These are phyloP conservation scores for Protomyces inundatus DNA, from an alignment of 1,139 yeast species.

Conservation along the genomic window DNA sequence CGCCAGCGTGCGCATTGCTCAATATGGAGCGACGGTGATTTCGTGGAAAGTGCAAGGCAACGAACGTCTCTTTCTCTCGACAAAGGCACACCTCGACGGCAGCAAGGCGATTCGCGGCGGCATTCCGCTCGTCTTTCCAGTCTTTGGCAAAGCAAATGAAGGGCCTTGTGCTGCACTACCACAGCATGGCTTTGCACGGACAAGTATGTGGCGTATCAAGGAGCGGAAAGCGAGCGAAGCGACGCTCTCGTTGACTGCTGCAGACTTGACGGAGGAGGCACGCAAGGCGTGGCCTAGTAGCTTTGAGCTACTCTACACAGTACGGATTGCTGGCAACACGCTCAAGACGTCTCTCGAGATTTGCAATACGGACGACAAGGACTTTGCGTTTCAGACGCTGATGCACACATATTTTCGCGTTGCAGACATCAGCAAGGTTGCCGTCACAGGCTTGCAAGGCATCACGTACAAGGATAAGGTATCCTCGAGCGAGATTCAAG, in stretches of 20 bases:
- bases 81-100: slow-evolving; percentile 81
- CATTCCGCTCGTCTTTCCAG: slow-evolving; percentile 57
- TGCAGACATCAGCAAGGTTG: slow-evolving; percentile 62
- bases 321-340: slow-evolving; percentile 51
- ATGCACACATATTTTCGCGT: slow-evolving; percentile 80
- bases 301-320: slow-evolving; percentile 69
- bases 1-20: slow-evolving; percentile 61
- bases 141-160: slow-evolving; percentile 70
- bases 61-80: slow-evolving; percentile 67
- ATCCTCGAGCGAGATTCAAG: slow-evolving; percentile 25
- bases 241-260: slow-evolving; percentile 87
- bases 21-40: slow-evolving; percentile 80
- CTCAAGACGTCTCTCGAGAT: slow-evolving; percentile 69
- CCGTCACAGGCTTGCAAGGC: slow-evolving; percentile 72
- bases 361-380: slow-evolving; percentile 53
- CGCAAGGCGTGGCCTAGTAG: slow-evolving; percentile 60
- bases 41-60: slow-evolving; percentile 70
- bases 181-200: slow-evolving; percentile 95
- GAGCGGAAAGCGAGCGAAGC: slow-evolving; percentile 61
- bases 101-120: slow-evolving; percentile 95
- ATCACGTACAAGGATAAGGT: slow-evolving; percentile 70
- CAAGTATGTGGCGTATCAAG: slow-evolving; percentile 43
- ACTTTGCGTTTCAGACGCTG: slow-evolving; percentile 83
- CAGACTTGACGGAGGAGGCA: slow-evolving; percentile 56
- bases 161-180: slow-evolving; percentile 56